Base-by-base conservation (phyloP, 2,329 filamentous ascomycete genomes). In the Exophiala phaeomuriformis region DNA sequence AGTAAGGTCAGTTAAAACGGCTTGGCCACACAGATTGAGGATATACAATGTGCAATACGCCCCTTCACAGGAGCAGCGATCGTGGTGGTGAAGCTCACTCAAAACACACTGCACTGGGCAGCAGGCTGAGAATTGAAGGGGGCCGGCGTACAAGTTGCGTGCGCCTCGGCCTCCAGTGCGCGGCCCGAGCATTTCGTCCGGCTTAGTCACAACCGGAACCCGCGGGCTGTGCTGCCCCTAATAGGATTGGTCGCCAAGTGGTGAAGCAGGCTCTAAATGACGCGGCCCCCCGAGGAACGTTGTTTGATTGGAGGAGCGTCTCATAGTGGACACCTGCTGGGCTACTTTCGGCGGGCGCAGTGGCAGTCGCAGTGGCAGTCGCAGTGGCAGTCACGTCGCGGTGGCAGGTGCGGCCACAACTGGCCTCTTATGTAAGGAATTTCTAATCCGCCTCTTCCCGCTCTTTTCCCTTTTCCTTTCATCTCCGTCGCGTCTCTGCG, bases 351-450 rank as follows among this genome's bases (percentile, higher is more conserved):
- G 19, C 19, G 19, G 19, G 19, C 19, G 19, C 19, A 19, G 19
- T 19, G 19, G 19, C 19, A 19, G 19, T 19, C 19, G 19, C 19
- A 19, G 19, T 19, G 19, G 19, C 19, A 19, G 19, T 19, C 19
- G 19, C 19, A 41, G 7, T n/a, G 40, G 12, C 9, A 43, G 19
- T 36, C 7, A 7, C 42, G 37, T 30, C 5, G 12, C 27, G 5
- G 10, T 28, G 48, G 50, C 50, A 47, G 36, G 42, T 3, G 42
- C 42, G 42, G 12, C 42, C 31, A 5, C 31, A 5, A 10, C 12
- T 19, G 4, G 9, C 29, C 48, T 29, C 49, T 59, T 59, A 59
- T 49, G 53, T 59, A 59, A 59, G 57, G 49, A 56, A 59, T 59
- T 59, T 47, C 57, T 59, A 59, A 59, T 59, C 57, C 44, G 27